Conservation (phyloP, 495 filamentous ascomycete genomes). For the Sphaerosporella brunnea region DNA sequence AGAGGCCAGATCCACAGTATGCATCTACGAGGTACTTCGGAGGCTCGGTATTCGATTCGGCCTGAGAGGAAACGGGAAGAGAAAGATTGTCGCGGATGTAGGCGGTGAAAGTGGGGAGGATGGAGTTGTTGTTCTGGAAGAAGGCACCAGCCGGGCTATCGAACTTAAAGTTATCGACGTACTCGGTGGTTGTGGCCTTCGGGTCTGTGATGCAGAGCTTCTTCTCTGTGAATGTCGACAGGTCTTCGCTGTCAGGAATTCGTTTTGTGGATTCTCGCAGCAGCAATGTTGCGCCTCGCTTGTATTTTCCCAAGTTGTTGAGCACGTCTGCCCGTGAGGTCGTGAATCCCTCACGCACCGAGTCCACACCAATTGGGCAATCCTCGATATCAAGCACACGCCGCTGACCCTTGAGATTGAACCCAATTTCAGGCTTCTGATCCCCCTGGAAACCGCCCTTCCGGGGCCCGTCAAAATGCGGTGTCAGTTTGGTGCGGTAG, state of each 20-base stretch:
- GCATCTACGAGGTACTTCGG: conserved; percentile 78
- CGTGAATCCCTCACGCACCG: conserved; percentile 56
- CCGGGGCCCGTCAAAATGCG: conserved; percentile 66
- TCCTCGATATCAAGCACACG: conserved; percentile 84
- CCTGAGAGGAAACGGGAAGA: conserved; percentile 27
- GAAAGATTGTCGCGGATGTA: conserved; percentile 76
- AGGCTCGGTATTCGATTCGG: conserved; percentile 7
- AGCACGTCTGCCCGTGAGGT: conserved; percentile 53
- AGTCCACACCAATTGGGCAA: conserved; percentile 83
- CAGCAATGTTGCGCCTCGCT: conserved; percentile 67
- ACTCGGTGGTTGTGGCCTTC: conserved; percentile 66
- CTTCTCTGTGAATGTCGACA: conserved; percentile 41
- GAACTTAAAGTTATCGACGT: conserved; percentile 70
- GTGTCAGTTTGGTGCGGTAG: conserved; percentile 91
- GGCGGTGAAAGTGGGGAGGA: conserved; percentile 72
- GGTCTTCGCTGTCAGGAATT: conserved; percentile 33
- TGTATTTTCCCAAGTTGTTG: conserved; percentile 51
- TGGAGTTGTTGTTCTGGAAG: conserved; percentile 99
- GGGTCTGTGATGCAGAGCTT: conserved; percentile 76
- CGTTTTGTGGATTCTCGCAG: conserved; percentile 72
- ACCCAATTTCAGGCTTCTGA: conserved; percentile 67
- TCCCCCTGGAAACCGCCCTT: conserved; percentile 23
- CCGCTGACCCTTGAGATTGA: conserved; percentile 57
- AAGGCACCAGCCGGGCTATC: conserved; percentile 79
- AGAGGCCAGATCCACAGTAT: conserved; percentile 91